Evolutionary conservation across 176 grass and related monocot genomes (phyloP), one percentile per base, ranked within the genome.

Genomic region (Oryza meridionalis): DNA sequence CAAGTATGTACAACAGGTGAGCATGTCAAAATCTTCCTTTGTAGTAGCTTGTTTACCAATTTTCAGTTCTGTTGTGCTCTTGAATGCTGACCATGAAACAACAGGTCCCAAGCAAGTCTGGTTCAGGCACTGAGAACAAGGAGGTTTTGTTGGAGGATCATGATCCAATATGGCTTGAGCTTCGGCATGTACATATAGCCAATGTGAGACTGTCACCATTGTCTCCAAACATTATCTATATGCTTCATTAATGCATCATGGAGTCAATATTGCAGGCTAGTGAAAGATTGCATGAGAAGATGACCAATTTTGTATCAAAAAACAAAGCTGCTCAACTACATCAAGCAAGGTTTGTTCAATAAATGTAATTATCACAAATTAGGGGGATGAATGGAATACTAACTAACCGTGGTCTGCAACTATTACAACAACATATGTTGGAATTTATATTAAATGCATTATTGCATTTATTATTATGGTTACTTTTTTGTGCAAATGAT

Each of bases 151-250:
- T 97, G 79, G 92, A 97, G 69, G 94, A 97, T 66, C 94, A 97
- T 76, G 94, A 97, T 97, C 94, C 94, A 78, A 78, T 97, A 74
- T 97, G 94, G 94, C 73, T 97, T 88, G 94, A 97, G 70, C 90
- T 97, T 75, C 85, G 90, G 5, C 90, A 97, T 69, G 72, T 86
- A 46, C 94, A 97, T 70, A 94, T 97, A 90, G 94, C 90, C 16
- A 90, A 94, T 86, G 94, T 96, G 65, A 88, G 88, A 83, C 87
- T 82, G 42, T 33, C 37, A 15, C 45, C 79, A 49, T 65, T 32
- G 59, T 76, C 51, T 91, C 42, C 62, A 77, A 40, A 19, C 35
- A 24, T 44, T 37, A 14, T 16, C 16, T 22, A 1, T 72, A 65
- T 42, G 32, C 66, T 73, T 73, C n/a, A 22, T 53, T 1, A 72